Conservation (phyloP, 208 protist genomes). For the Novymonas esmeraldas region DNA sequence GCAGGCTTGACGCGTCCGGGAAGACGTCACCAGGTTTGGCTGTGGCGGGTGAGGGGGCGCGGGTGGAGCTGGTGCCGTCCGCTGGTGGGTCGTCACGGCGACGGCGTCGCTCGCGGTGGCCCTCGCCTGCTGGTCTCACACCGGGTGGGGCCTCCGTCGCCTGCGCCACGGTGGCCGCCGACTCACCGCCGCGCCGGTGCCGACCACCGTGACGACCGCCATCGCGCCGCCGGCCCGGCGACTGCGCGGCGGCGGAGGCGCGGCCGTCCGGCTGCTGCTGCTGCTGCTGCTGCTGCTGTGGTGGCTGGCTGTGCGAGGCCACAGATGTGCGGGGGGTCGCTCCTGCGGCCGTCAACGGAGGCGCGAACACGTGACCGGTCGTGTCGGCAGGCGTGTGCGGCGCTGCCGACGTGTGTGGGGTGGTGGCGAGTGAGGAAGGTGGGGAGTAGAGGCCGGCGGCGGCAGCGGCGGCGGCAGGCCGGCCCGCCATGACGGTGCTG, state of each 20-base stretch:
- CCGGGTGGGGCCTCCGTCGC: no score
- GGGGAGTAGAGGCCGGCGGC: not conserved
- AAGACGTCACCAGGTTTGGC: slow-evolving; percentile 4
- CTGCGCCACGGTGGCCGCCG: not conserved
- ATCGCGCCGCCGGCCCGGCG: not conserved
- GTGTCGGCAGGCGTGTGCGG: no score
- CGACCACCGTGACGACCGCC: not conserved
- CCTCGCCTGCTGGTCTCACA: no score
- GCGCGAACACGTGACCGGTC: no score
- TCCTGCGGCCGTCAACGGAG: no score
- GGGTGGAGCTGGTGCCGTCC: slow-evolving; percentile 4
- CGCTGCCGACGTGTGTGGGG: no score
- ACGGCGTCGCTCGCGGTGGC: slow-evolving; percentile 12
- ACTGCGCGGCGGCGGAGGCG: no score
- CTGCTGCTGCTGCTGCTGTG: no score
- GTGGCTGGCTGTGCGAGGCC: no score
- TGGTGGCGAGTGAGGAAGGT: not conserved
- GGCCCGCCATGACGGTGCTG: not conserved
- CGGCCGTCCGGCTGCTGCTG: no score
- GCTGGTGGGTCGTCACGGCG: slow-evolving; percentile 9
- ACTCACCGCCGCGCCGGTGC: not conserved
- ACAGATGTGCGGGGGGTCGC: no score
- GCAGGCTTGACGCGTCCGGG: not conserved
- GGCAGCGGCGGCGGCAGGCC: not conserved
- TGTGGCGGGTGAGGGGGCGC: slow-evolving; percentile 13